Evolutionary conservation across 768 basidiomycete species (phyloP).

Genomic region (Boletus speciosus): DNA sequence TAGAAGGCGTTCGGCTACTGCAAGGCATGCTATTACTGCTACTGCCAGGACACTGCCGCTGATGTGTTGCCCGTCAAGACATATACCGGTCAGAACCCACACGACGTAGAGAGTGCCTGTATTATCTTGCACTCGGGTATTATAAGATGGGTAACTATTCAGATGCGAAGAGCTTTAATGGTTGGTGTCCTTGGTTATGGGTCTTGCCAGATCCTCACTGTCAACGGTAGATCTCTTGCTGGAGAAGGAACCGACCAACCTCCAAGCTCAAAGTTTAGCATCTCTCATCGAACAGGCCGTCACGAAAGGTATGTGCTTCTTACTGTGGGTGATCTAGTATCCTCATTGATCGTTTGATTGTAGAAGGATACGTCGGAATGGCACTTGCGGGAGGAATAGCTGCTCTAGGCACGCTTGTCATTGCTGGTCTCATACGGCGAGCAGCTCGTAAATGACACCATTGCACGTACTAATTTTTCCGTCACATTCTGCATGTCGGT

Average conservation of each 20-base stretch:
- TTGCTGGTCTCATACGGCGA: constrained; percentile 83
- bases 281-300: constrained; percentile 86
- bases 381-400: constrained; percentile 89
- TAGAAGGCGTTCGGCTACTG: constrained; percentile 85
- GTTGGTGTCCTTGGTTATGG: constrained; percentile 43
- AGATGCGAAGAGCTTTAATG: constrained; percentile 89
- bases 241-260: constrained; percentile 88
- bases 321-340: background rate
- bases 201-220: constrained; percentile 1
- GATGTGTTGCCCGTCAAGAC: constrained; percentile 45
- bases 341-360: background rate
- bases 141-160: constrained; percentile 96
- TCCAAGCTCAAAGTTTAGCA: constrained; percentile 85
- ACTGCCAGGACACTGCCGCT: background rate
- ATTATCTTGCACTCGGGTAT: constrained; percentile 93
- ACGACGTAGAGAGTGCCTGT: constrained; percentile 90
- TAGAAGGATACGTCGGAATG: constrained; percentile 99
- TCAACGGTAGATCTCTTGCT: constrained; percentile 65
- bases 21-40: constrained; percentile 57
- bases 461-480: constrained; percentile 11
- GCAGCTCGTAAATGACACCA: constrained; percentile 47
- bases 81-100: constrained; percentile 86
- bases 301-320: constrained; percentile 57
- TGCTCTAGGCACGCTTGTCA: constrained; percentile 71
- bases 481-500: constrained; percentile 14